Conservation (phyloP, 2,329 filamentous ascomycete genomes). For the Microcyclosporella mali region DNA sequence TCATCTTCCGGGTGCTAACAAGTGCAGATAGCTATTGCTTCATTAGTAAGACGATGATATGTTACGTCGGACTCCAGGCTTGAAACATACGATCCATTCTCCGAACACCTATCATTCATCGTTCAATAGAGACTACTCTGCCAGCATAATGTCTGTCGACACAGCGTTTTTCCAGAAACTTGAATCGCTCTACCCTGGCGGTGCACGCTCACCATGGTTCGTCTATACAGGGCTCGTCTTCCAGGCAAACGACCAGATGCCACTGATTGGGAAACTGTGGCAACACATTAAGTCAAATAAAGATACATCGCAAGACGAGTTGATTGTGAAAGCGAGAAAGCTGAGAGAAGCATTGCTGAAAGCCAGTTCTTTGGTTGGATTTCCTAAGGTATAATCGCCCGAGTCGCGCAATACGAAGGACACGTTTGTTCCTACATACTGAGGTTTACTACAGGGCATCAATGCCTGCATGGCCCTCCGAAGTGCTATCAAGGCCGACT, state of each 20-base stretch:
- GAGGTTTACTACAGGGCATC: slow-evolving; percentile 6
- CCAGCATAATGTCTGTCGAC: slow-evolving; percentile 7
- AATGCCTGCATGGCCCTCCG: slow-evolving; percentile 15
- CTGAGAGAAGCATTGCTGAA: slow-evolving; percentile 15
- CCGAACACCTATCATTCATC: no score
- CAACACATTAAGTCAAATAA: slow-evolving; percentile 7
- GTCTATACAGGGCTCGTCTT: slow-evolving; percentile 14
- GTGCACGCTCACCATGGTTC: slow-evolving; percentile 10
- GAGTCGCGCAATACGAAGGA: not conserved
- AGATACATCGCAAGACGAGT: slow-evolving; percentile 3
- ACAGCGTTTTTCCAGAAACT: slow-evolving; percentile 14
- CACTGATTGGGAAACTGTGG: slow-evolving; percentile 10
- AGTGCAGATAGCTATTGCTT: no score
- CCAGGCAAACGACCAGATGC: slow-evolving; percentile 18
- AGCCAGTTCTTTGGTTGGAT: slow-evolving; percentile 14
- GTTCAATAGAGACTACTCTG: no score
- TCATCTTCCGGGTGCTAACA: no score
- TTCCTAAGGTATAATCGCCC: slow-evolving; percentile 10
- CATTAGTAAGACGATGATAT: no score
- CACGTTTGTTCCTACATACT: no score
- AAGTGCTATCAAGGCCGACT: slow-evolving; percentile 5
- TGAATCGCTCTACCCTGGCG: slow-evolving; percentile 10
- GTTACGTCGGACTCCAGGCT: no score
- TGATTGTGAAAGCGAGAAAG: slow-evolving; percentile 10
- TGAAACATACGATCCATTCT: not conserved